Percentiles rank a stretch among this genome's conserved stretches.
phyloP scores from a whole-genome alignment of 2,329 filamentous ascomycete genomes.

The Phoma sp. region DNA sequence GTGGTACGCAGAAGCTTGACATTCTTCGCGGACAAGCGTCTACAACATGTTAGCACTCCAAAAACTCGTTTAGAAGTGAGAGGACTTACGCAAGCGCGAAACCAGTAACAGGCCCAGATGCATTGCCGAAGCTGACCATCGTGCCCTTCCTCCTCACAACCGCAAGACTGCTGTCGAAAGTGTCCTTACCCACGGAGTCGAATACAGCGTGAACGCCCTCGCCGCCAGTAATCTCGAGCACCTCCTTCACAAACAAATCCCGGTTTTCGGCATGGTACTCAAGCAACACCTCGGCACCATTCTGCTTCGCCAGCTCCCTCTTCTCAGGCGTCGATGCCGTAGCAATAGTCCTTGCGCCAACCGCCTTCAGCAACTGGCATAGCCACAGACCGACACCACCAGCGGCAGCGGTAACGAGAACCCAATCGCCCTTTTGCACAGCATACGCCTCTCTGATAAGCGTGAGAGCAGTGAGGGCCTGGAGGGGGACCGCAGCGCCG shows the following conservation, averaged over 20 bases:
- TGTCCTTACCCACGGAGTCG: conserved; percentile 84
- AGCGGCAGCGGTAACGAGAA: conserved; percentile 84
- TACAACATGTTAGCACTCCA: conserved; percentile 24
- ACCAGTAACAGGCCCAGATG: conserved; percentile 79
- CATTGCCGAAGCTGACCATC: conserved; percentile 82
- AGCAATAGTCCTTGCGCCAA: conserved; percentile 81
- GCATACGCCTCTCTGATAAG: conserved; percentile 76
- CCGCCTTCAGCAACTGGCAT: conserved; percentile 73
- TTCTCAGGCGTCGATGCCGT: conserved; percentile 80
- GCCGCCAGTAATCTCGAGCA: conserved; percentile 74
- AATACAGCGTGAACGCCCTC: conserved; percentile 80
- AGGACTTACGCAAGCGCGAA: conserved; percentile 66
- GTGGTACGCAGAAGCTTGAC: conserved; percentile 77
- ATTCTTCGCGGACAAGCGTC: conserved; percentile 74
- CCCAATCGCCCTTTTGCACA: conserved; percentile 79
- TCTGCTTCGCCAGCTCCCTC: conserved; percentile 70
- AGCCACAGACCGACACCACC: conserved; percentile 77
- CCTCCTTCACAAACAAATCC: conserved; percentile 53
- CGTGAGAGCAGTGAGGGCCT: conserved; percentile 83
- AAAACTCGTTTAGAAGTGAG: conserved; percentile 1
- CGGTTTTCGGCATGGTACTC: conserved; percentile 68
- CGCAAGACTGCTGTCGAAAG: conserved; percentile 80
- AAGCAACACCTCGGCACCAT: conserved; percentile 76
- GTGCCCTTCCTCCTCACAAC: conserved; percentile 79
- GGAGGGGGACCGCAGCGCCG: conserved; percentile 75